Evolutionary conservation across 2,329 filamentous ascomycete species (phyloP).

Genomic region (Arthrobotrys pseudoclavata): DNA sequence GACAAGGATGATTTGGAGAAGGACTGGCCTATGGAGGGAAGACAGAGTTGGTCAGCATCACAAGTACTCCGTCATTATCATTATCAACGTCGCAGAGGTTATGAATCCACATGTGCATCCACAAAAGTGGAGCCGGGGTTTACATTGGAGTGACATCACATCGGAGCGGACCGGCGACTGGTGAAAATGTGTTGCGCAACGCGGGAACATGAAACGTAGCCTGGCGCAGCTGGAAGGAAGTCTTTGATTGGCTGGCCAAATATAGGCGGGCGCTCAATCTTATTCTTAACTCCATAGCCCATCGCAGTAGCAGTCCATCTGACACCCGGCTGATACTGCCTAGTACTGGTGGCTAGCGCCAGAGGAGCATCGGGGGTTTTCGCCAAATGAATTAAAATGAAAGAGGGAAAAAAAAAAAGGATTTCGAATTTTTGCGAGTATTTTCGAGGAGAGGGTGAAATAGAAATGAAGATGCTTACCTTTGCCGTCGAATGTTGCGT

Average conservation of each 20-base stretch:
- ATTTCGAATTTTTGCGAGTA: not conserved
- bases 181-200: constrained; percentile 45
- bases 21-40: constrained; percentile 22
- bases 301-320: constrained; percentile 26
- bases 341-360: not conserved
- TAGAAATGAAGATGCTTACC: constrained; percentile 33
- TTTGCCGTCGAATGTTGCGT: constrained; percentile 35
- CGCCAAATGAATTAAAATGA: not conserved
- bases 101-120: not conserved
- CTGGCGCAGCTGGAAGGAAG: constrained; percentile 19
- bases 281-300: constrained; percentile 13
- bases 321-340: constrained; percentile 25
- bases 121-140: constrained; percentile 1
- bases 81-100: not conserved
- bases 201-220: constrained; percentile 40
- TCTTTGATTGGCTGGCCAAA: constrained; percentile 55
- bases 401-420: not conserved
- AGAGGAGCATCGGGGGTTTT: constrained; percentile 32
- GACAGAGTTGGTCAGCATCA: constrained; percentile 26
- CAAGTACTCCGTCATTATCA: not conserved
- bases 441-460: not conserved
- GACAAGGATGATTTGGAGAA: constrained; percentile 23
- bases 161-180: constrained; percentile 24
- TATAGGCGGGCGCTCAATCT: constrained; percentile 39
- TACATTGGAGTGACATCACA: constrained; percentile 23